Conservation (phyloP, 139 green algal species). For the Klebsormidium nitens region DNA sequence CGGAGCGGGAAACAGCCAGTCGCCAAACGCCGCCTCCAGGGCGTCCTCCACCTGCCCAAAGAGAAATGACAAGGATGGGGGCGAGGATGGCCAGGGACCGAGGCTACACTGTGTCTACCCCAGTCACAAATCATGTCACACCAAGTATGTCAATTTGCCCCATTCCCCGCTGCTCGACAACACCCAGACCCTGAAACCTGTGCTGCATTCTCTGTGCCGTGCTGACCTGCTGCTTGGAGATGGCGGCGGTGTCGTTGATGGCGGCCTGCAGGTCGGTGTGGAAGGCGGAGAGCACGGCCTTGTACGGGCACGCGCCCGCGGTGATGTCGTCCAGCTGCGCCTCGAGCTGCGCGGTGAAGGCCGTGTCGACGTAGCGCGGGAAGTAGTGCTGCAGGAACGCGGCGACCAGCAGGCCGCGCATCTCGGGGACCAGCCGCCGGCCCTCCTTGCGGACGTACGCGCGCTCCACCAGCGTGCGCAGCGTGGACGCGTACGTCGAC, state of each 20-base stretch:
- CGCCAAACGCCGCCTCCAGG: not conserved
- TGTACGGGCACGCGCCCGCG: not conserved
- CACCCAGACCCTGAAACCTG: too few species aligned
- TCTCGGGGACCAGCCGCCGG: constrained; percentile 1
- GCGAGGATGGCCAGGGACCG: not conserved
- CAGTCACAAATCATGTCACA: too few species aligned
- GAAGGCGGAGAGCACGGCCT: constrained; percentile 10
- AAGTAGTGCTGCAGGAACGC: constrained; percentile 29
- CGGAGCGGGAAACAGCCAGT: not conserved
- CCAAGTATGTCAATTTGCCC: too few species aligned
- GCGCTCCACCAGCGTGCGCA: constrained; percentile 63
- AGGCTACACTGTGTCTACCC: not conserved
- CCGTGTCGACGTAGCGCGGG: constrained; percentile 16
- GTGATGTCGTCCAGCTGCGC: constrained; percentile 25
- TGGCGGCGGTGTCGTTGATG: not conserved
- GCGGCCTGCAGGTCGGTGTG: constrained; percentile 11
- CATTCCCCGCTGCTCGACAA: too few species aligned
- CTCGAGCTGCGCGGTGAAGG: constrained; percentile 31
- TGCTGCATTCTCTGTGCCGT: too few species aligned
- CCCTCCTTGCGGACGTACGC: constrained; percentile 18
- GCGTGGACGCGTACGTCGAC: constrained; percentile 83
- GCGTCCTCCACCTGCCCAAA: not conserved
- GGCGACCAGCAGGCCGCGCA: constrained; percentile 14
- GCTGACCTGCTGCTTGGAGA: not conserved
- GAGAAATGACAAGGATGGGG: not conserved